Evolutionary conservation across 768 basidiomycete species (phyloP), one percentile per base, ranked within the genome.

Genomic region (Pulveroboletus sp.): DNA sequence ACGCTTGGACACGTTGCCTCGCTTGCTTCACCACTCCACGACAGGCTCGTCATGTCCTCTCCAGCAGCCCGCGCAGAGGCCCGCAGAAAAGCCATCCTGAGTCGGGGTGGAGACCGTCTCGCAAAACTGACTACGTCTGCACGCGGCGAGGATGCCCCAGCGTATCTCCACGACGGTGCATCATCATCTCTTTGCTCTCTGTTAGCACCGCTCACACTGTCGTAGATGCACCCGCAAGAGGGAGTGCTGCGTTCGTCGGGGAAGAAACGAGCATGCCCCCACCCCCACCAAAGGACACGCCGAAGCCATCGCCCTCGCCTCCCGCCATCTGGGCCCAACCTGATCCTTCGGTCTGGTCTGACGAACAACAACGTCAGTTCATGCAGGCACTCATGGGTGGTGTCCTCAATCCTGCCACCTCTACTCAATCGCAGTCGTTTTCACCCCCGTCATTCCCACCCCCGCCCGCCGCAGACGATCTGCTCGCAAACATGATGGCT

Each of bases 71-170:
- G 83, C 58, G 86, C 87, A 66, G 87, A 88, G 68, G 89, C 89
- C 9, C 77, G 89, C 39, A 72, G 82, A 60, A 84, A 79, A 69
- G 89, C 89, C 32, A 90, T 92, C 50, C 78, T 90, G 18, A 75
- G 74, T 55, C 75, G 86, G 46, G 82, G 86, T 13, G 73, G 73
- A 27, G 86, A 89, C 73, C 79, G 89, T 47, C 80, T 92, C 38
- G 83, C 86, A 28, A 89, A 83, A 60, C 77, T 92, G 39, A 89
- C 89, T 5, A 84, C 83, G 3, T 84, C 83, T 4, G 78, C 85
- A 32, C 78, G 89, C 18, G 80, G 81, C 36, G 86, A 86, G 43
- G 85, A 89, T 49, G 80, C n/a, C n/a, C n/a, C n/a, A n/a, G n/a
- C n/a, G n/a, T n/a, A n/a, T n/a, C n/a, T 76, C 46, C 76, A 76